Evolutionary conservation across 2,329 filamentous ascomycete genomes (phyloP).

Genomic region (Claviceps sp.): DNA sequence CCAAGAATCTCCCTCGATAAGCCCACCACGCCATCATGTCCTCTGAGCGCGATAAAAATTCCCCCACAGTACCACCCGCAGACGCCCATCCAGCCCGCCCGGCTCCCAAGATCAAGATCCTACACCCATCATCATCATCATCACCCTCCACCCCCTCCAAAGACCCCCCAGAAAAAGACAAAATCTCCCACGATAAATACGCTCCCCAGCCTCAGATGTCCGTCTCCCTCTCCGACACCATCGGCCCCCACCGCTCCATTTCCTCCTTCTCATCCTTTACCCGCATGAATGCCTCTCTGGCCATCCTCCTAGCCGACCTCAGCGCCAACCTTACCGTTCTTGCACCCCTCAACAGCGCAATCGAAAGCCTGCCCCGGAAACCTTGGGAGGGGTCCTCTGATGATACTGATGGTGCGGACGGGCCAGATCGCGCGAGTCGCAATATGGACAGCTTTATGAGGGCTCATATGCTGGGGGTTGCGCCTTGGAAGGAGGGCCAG

Average conservation of each 20-base stretch:
- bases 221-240: constrained; percentile 70
- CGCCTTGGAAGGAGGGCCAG: constrained; percentile 58
- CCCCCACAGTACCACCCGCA: not conserved
- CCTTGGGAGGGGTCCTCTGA: constrained; percentile 73
- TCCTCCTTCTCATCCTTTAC: constrained; percentile 76
- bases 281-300: constrained; percentile 58
- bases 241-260: constrained; percentile 64
- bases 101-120: constrained; percentile 4
- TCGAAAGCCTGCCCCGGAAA: constrained; percentile 67
- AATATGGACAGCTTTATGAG: constrained; percentile 77
- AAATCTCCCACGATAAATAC: constrained; percentile 10
- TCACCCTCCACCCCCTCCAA: not conserved
- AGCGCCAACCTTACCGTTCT: constrained; percentile 67
- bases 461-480: constrained; percentile 55
- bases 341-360: constrained; percentile 71
- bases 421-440: constrained; percentile 58
- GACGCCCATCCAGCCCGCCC: not conserved
- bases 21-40: not conserved
- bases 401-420: constrained; percentile 48
- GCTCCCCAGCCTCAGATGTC: constrained; percentile 17
- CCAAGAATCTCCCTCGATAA: not conserved
- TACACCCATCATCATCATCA: not conserved
- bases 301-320: constrained; percentile 53
- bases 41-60: not conserved
- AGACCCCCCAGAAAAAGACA: constrained; percentile 5